phyloP scores from a whole-genome alignment of 805 yeast species.

The Blastobotrys robertii region DNA sequence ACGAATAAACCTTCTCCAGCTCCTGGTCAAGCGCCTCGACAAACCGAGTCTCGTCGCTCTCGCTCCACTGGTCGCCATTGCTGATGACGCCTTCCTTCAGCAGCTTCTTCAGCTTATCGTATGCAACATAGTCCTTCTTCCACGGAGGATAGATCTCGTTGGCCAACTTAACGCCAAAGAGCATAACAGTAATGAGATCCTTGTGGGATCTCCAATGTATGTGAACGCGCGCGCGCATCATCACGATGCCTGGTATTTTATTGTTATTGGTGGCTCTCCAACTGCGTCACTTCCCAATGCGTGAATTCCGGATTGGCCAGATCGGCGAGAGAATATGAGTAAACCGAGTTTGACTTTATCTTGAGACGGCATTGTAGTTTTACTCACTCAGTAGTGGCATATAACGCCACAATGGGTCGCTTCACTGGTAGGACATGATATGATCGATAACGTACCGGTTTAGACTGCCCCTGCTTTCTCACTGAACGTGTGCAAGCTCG shows the following conservation, averaged over 20 bases:
- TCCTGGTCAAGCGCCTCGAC: conserved; percentile 69
- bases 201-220: neutral
- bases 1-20: conserved; percentile 85
- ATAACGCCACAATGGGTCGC: too few relatives aligned
- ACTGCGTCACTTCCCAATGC: too few relatives aligned
- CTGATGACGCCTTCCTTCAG: conserved; percentile 44
- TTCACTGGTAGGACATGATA: too few relatives aligned
- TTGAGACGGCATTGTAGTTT: too few relatives aligned
- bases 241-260: neutral
- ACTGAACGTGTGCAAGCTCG: too few relatives aligned
- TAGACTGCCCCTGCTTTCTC: too few relatives aligned
- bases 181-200: conserved; percentile 39
- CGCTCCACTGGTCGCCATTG: conserved; percentile 50
- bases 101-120: conserved; percentile 79
- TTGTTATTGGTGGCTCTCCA: neutral
- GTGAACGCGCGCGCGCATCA: neutral
- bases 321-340: neutral
- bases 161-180: conserved; percentile 76
- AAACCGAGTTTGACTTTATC: too few relatives aligned
- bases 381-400: too few relatives aligned
- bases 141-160: conserved; percentile 83
- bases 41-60: conserved; percentile 73
- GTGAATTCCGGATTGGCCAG: neutral
- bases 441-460: too few relatives aligned
- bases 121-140: conserved; percentile 82